These are phyloP conservation scores for Lumnitzera racemosa DNA, from an alignment of 345 rosid genomes.

Conservation along the genomic window DNA sequence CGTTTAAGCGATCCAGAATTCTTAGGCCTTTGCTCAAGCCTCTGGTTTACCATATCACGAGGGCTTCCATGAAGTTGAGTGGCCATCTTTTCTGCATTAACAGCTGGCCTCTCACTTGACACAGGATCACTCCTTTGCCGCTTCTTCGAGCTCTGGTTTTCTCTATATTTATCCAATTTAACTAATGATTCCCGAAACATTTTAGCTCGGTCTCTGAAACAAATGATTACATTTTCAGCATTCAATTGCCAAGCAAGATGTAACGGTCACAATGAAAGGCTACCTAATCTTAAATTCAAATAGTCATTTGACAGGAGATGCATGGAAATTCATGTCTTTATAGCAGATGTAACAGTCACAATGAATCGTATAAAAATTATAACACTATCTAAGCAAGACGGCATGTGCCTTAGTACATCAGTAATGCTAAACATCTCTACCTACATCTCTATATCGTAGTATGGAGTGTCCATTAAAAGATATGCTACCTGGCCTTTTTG, in stretches of 20 bases:
- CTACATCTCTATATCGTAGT: not conserved
- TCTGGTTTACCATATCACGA: constrained; percentile 48
- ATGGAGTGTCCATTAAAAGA: not conserved
- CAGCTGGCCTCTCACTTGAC: constrained; percentile 50
- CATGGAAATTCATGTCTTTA: too few species aligned
- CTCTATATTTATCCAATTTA: constrained; percentile 66
- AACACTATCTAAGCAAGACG: constrained; percentile 2
- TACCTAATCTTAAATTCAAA: not conserved
- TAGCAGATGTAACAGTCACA: too few species aligned
- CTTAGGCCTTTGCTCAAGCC: constrained; percentile 69
- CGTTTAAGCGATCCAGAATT: constrained; percentile 72
- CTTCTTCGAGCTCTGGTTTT: constrained; percentile 69
- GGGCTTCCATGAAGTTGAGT: constrained; percentile 60
- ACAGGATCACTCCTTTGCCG: constrained; percentile 56
- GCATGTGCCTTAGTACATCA: too few species aligned
- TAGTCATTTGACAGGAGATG: not conserved
- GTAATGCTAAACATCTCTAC: too few species aligned
- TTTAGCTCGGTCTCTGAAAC: constrained; percentile 67
- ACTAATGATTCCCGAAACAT: constrained; percentile 49
- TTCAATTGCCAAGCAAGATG: not conserved
- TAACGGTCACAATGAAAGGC: too few species aligned
- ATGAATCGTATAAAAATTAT: too few species aligned
- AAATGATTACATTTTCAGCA: constrained; percentile 15
- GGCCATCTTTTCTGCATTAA: constrained; percentile 48
- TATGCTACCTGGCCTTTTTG: constrained; percentile 63